phyloP scores from a whole-genome alignment of 2,329 filamentous ascomycete genomes.

The Hypoxylon sp. region DNA sequence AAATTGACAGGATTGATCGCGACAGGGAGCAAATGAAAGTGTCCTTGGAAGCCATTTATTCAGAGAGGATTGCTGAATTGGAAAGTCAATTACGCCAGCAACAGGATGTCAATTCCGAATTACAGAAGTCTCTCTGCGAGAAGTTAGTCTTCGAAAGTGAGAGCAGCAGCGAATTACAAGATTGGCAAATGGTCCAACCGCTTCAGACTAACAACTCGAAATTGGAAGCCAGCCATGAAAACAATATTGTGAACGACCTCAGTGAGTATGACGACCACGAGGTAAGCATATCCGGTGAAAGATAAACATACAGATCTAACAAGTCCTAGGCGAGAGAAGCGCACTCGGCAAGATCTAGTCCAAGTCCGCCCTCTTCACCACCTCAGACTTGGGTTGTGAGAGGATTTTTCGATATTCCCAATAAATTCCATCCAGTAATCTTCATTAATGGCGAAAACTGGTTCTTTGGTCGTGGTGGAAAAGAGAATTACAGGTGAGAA shows the following conservation, averaged over 20 bases:
- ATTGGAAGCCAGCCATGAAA: neutral
- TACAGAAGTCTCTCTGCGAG: neutral
- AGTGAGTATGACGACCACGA: no score
- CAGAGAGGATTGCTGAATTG: constrained; percentile 11
- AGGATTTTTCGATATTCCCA: neutral
- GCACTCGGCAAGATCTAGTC: neutral
- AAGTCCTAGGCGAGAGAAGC: neutral
- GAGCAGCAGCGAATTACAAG: neutral
- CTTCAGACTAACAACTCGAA: neutral
- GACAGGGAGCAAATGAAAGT: constrained; percentile 18
- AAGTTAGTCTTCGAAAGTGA: constrained; percentile 2
- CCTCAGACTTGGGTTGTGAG: neutral
- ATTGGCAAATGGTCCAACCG: neutral
- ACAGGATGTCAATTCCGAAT: neutral
- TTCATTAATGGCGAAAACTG: neutral
- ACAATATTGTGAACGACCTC: neutral
- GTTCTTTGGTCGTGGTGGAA: neutral
- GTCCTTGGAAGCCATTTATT: constrained; percentile 14
- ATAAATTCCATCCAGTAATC: neutral
- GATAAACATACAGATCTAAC: neutral
- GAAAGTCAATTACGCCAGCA: constrained; percentile 4
- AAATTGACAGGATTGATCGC: constrained; percentile 6
- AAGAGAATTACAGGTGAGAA: neutral
- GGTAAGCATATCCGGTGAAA: neutral
- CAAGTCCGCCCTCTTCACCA: neutral